These are phyloP conservation scores for Pythium aristosporum DNA, from an alignment of 352 stramenopile genomes.

Conservation along the genomic window DNA sequence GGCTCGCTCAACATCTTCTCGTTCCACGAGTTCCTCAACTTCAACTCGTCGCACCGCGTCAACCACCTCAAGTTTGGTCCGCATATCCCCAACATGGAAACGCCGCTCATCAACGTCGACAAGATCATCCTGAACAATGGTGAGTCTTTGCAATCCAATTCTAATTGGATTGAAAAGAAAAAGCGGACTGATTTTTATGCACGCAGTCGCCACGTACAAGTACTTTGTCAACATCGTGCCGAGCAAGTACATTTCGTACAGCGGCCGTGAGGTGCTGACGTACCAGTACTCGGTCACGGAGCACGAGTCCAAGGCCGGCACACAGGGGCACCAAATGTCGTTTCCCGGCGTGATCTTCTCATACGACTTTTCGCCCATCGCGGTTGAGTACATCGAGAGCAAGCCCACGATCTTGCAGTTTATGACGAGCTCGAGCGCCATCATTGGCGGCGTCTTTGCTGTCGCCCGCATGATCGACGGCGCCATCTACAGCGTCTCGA, in stretches of 20 bases:
- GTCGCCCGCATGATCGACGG: conserved; percentile 86
- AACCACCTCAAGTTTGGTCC: conserved; percentile 80
- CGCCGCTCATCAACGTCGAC: conserved; percentile 77
- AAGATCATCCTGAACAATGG: conserved; percentile 83
- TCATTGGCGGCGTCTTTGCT: conserved; percentile 84
- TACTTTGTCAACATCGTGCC: conserved; percentile 88
- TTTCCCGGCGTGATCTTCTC: conserved; percentile 87
- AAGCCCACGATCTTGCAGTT: conserved; percentile 86
- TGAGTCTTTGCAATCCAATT: conserved; percentile 21
- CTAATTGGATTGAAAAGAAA: conserved; percentile 7
- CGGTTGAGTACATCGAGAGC: conserved; percentile 85
- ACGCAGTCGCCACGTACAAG: conserved; percentile 85
- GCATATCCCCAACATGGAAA: conserved; percentile 83
- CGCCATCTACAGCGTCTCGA: conserved; percentile 88
- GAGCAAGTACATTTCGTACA: conserved; percentile 83
- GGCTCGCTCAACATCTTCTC: conserved; percentile 86
- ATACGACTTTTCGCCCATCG: conserved; percentile 90
- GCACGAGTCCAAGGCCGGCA: conserved; percentile 50
- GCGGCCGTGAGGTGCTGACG: conserved; percentile 59
- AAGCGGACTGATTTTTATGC: neutral
- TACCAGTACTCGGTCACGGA: conserved; percentile 90
- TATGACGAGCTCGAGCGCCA: conserved; percentile 84
- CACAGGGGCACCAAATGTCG: conserved; percentile 44
- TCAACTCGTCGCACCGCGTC: conserved; percentile 86
- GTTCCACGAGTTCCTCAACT: conserved; percentile 87